Percentiles rank a stretch among this genome's conserved stretches.
phyloP scores from a whole-genome alignment of 2,329 filamentous ascomycete species.

The Botrytis tulipae region DNA sequence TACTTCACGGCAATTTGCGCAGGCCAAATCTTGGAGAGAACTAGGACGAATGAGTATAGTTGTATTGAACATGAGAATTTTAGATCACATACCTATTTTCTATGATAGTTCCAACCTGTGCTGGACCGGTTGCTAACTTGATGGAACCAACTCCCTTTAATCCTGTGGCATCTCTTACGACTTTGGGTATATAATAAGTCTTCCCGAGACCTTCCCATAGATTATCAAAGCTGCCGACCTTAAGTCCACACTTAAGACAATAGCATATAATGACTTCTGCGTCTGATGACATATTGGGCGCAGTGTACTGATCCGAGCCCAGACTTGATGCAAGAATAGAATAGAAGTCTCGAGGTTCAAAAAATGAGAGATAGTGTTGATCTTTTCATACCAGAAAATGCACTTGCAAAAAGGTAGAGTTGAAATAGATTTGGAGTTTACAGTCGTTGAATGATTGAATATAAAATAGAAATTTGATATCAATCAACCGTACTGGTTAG shows the following conservation, averaged over 20 bases:
- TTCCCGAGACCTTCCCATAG: conserved; percentile 38
- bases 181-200: conserved; percentile 35
- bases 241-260: conserved; percentile 34
- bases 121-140: conserved; percentile 26
- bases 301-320: not conserved
- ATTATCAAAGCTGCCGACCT: conserved; percentile 36
- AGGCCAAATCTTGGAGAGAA: conserved; percentile 36
- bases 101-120: conserved; percentile 31
- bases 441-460: not conserved
- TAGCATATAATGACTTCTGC: conserved; percentile 16
- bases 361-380: not conserved
- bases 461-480: not conserved
- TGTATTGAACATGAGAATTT: not conserved
- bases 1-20: conserved; percentile 30
- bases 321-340: not conserved
- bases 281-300: conserved; percentile 10
- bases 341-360: not conserved
- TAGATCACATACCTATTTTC: conserved; percentile 31
- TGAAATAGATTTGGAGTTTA: not conserved
- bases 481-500: not conserved
- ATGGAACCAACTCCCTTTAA: conserved; percentile 31
- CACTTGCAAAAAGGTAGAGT: not conserved
- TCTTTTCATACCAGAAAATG: not conserved
- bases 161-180: conserved; percentile 27
- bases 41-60: conserved; percentile 24